Percentiles rank a stretch among this genome's conserved stretches.
phyloP scores from a whole-genome alignment of 176 grass and related monocot species.

The Bromus sterilis region DNA sequence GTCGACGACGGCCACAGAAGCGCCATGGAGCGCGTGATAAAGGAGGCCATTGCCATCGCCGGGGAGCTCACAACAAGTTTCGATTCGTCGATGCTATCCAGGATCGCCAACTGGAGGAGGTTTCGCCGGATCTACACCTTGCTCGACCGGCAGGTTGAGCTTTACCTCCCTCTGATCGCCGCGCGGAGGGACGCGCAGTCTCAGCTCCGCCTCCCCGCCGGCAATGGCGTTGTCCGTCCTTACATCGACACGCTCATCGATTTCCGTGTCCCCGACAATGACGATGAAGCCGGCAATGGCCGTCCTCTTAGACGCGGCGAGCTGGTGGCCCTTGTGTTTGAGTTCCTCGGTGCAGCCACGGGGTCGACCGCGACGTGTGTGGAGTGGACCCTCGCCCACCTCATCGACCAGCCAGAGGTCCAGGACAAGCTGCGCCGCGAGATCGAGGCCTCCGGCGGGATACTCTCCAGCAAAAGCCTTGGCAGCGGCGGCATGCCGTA shows the following conservation, averaged over 20 bases:
- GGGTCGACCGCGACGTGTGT: too few relatives aligned
- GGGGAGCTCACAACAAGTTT: neutral
- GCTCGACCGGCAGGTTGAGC: neutral
- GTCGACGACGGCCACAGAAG: neutral
- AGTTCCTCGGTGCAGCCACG: too few relatives aligned
- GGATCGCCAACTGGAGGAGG: neutral
- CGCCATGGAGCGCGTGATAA: neutral
- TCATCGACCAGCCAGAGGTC: too few relatives aligned
- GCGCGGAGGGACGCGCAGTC: neutral
- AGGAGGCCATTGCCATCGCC: neutral
- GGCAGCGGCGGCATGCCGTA: too few relatives aligned
- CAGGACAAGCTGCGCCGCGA: too few relatives aligned
- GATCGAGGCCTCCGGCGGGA: too few relatives aligned
- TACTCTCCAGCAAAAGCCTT: too few relatives aligned
- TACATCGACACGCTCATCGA: neutral
- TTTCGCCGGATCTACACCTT: neutral
- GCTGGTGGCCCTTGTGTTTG: neutral
- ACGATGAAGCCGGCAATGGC: neutral
- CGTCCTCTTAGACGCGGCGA: neutral
- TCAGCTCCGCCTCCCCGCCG: too few relatives aligned
- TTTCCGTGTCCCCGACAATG: neutral
- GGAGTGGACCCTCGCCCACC: too few relatives aligned
- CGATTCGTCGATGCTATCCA: neutral
- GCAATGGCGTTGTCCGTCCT: neutral
- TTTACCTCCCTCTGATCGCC: neutral